Evolutionary conservation across 1,284 basidiomycete species (phyloP).

Genomic region (Paramarasmius palmivorus): DNA sequence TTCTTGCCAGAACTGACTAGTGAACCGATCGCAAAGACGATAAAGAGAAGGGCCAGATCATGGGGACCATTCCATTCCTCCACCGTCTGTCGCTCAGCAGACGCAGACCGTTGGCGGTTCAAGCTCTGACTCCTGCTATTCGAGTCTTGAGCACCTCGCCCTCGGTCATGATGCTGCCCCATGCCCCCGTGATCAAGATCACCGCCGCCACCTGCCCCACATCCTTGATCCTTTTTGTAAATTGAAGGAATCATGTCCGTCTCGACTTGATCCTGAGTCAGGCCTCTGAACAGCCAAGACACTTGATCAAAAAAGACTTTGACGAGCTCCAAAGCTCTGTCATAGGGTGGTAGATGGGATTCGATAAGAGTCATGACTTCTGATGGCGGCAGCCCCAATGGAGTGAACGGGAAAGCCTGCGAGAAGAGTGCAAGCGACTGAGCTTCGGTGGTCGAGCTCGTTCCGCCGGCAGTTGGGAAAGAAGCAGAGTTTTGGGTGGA

Average conservation of each 20-base stretch:
- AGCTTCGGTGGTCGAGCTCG: slow-evolving; percentile 14
- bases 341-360: slow-evolving; percentile 49
- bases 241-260: slow-evolving; percentile 55
- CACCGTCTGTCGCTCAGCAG: slow-evolving; percentile 19
- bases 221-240: slow-evolving; percentile 30
- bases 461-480: slow-evolving; percentile 9
- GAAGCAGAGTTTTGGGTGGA: slow-evolving; percentile 1
- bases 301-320: slow-evolving; percentile 58
- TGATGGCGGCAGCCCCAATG: slow-evolving; percentile 44
- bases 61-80: slow-evolving; percentile 46
- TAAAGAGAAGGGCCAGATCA: slow-evolving; percentile 60
- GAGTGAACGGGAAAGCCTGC: slow-evolving; percentile 63
- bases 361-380: slow-evolving; percentile 51
- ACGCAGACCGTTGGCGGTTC: background rate
- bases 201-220: background rate
- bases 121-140: slow-evolving; percentile 20
- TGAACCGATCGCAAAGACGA: slow-evolving; percentile 61
- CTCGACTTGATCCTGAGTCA: slow-evolving; percentile 48
- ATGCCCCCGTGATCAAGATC: background rate
- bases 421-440: slow-evolving; percentile 51
- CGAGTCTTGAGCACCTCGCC: slow-evolving; percentile 11
- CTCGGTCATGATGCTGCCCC: background rate
- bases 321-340: slow-evolving; percentile 45
- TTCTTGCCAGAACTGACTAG: slow-evolving; percentile 42
- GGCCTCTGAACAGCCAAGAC: slow-evolving; percentile 57